These are phyloP conservation scores for Verticillium nonalfalfae DNA, from an alignment of 2,329 filamentous ascomycete genomes.

Conservation along the genomic window DNA sequence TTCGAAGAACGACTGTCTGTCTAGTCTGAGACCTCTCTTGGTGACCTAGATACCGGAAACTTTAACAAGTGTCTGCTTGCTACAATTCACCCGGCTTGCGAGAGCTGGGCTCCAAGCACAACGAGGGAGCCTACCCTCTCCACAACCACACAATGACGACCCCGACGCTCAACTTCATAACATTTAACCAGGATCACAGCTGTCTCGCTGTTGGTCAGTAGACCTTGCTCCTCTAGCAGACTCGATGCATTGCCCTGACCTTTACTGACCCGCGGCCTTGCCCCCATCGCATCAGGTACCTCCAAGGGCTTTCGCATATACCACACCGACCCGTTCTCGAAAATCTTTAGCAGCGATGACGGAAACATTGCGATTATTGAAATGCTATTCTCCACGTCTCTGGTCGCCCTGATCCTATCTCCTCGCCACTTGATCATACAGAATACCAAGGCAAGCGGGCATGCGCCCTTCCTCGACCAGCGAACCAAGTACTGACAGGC, in stretches of 20 bases:
- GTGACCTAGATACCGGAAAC: not conserved
- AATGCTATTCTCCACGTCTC: slow-evolving; percentile 97
- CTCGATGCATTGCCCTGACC: slow-evolving; percentile 1
- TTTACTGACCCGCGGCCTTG: not conserved
- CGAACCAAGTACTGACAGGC: slow-evolving; percentile 10
- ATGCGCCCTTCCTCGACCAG: not conserved
- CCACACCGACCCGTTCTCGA: slow-evolving; percentile 91
- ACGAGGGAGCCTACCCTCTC: not conserved
- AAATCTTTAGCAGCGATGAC: slow-evolving; percentile 90
- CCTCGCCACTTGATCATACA: slow-evolving; percentile 91
- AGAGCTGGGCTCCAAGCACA: not conserved
- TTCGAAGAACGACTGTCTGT: not conserved
- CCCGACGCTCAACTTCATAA: slow-evolving; percentile 90
- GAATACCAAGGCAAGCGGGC: slow-evolving; percentile 76
- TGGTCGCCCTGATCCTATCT: slow-evolving; percentile 89
- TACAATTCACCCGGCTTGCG: not conserved
- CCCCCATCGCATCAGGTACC: slow-evolving; percentile 54
- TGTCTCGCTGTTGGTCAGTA: slow-evolving; percentile 83
- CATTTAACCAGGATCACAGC: slow-evolving; percentile 98
- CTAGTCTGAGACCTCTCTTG: not conserved
- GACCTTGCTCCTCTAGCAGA: not conserved
- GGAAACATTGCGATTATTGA: slow-evolving; percentile 94
- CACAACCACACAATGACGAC: slow-evolving; percentile 46
- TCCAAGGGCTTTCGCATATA: slow-evolving; percentile 94
- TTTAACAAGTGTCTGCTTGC: too few species aligned